Base-by-base conservation (phyloP, 106 monocot genomes). In the Dendrobium nobile region DNA sequence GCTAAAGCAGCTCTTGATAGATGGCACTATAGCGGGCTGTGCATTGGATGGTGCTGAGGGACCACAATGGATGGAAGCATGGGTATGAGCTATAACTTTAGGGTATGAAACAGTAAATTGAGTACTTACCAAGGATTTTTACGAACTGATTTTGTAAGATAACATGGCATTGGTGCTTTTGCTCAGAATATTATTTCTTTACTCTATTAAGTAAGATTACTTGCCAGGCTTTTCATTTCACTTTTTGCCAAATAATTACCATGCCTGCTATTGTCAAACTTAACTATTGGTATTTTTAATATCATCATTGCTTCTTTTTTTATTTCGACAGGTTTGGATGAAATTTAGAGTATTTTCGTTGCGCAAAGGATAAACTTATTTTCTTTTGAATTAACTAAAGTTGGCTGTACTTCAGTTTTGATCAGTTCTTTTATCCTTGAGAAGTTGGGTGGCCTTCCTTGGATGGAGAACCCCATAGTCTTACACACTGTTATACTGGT, bases 41-140 rank as follows among this genome's bases (percentile, higher is more conserved):
- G 98, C 98, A 67, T 83, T 98, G 74, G 95, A 98, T 89, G 98
- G 98, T 75, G 98, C 91, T 81, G 98, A 98, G 70, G 98, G 92
- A 24, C 98, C 94, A 72, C 98, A 98, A 58, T 98, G 98, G 98
- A 98, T 98, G 98, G 98, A 98, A 91, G 98, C 98, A 89, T 98
- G 97, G 97, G 97, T 98, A 96, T 90, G 89, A 75, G 81, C 86
- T 89, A 87, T 84, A 89, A 75, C 80, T 47, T 85, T 85, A 54
- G 85, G 83, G 84, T 86, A 86, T 82, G 88, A 55, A 70, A 80
- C 80, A 67, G 27, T 54, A 47, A 48, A 48, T 76, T 76, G 47
- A 48, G 33, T 37, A 20, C 61, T 58, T 18, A 58, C 58, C n/a
- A 61, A 61, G 22, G 31, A 70, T 70, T 22, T 51, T 70, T 33